Conservation (phyloP, 768 basidiomycete species). For the Phanerochaete sordida region DNA sequence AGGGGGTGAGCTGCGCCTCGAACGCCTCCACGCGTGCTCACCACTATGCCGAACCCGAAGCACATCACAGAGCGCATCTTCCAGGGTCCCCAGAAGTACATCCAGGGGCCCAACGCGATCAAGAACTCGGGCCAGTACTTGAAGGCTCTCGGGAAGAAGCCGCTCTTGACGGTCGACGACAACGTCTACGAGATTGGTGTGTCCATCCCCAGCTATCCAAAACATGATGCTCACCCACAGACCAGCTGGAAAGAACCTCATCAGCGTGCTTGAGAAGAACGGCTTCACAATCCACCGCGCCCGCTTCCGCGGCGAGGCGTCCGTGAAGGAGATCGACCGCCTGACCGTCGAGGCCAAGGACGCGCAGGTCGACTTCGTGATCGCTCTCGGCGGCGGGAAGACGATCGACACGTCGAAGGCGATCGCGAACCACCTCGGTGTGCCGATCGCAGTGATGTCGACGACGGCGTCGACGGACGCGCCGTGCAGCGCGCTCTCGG, state of each 20-base stretch:
- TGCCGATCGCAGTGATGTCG: constrained; percentile 23
- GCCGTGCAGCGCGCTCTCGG: constrained; percentile 28
- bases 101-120: constrained; percentile 27
- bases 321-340: constrained; percentile 22
- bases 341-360: constrained; percentile 14
- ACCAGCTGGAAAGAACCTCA: constrained; percentile 26
- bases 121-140: constrained; percentile 26
- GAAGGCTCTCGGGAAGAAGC: constrained; percentile 17
- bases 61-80: constrained; percentile 24
- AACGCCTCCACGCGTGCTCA: too few species aligned
- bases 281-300: constrained; percentile 21
- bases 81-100: constrained; percentile 29
- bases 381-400: constrained; percentile 29
- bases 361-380: constrained; percentile 23
- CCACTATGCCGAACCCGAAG: constrained; percentile 15
- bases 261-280: constrained; percentile 16
- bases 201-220: neutral
- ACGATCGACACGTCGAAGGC: constrained; percentile 27
- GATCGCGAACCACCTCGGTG: constrained; percentile 20
- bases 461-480: constrained; percentile 30
- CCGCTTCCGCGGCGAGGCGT: constrained; percentile 26
- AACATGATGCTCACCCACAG: neutral
- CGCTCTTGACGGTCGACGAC: constrained; percentile 23
- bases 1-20: too few species aligned
- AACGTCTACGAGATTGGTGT: constrained; percentile 26